Conservation (phyloP, 768 basidiomycete genomes). For the Ramaria sp. region DNA sequence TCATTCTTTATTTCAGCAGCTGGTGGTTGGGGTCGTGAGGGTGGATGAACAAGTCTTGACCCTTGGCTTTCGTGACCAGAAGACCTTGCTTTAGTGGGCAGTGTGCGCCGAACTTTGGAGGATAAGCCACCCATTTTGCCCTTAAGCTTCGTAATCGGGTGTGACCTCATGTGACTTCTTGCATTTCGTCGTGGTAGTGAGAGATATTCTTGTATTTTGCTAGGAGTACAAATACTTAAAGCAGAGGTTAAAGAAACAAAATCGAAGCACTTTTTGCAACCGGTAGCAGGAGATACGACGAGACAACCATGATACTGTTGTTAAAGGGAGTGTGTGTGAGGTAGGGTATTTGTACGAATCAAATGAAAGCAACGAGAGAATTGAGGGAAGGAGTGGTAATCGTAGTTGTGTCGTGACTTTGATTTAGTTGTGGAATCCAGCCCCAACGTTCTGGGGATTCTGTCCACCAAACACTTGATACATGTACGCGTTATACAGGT, state of each 20-base stretch:
- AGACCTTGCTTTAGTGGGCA: conserved; percentile 35
- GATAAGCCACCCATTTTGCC: conserved; percentile 44
- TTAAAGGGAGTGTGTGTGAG: conserved; percentile 3
- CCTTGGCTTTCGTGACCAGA: conserved; percentile 39
- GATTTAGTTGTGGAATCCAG: conserved; percentile 51
- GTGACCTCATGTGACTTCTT: neutral
- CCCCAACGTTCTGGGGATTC: conserved; percentile 64
- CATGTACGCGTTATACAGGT: conserved; percentile 75
- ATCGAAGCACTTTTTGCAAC: conserved; percentile 4
- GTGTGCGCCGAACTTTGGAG: conserved; percentile 48
- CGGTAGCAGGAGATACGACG: conserved; percentile 2
- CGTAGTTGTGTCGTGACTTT: conserved; percentile 8
- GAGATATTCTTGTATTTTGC: neutral
- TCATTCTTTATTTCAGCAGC: conserved; percentile 44
- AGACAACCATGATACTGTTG: conserved; percentile 4
- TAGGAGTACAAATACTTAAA: conserved; percentile 9
- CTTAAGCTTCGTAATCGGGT: neutral
- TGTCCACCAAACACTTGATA: conserved; percentile 62
- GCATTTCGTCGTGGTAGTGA: neutral
- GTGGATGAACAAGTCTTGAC: conserved; percentile 18
- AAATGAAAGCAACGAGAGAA: conserved; percentile 2
- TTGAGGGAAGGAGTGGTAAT: conserved; percentile 9
- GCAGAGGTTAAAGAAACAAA: conserved; percentile 8
- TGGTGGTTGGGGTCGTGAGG: conserved; percentile 13
- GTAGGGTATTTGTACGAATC: neutral